Conservation (phyloP, 129 eudicot species). For the Arctium minus region DNA sequence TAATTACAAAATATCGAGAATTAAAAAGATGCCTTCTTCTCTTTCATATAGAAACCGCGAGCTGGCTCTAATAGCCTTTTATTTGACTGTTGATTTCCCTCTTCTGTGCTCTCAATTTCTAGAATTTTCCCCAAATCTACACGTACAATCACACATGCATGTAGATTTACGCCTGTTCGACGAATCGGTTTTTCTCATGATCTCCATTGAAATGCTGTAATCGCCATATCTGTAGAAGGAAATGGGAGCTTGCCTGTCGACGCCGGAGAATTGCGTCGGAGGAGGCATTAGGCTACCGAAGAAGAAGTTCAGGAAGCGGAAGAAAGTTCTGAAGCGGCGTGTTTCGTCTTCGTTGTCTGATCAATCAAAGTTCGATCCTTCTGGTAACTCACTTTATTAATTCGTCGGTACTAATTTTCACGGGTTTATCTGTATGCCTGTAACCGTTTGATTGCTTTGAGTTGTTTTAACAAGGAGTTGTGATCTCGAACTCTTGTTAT, state of each 20-base stretch:
- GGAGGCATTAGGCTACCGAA: constrained; percentile 26
- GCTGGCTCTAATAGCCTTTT: not conserved
- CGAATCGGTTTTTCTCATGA: not conserved
- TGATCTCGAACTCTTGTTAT: not conserved
- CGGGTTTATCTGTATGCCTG: constrained; percentile 17
- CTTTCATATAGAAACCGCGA: constrained; percentile 10
- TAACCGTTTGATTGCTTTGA: not conserved
- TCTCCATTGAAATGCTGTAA: constrained; percentile 16
- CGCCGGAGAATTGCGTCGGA: constrained; percentile 52
- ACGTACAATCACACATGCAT: constrained; percentile 16
- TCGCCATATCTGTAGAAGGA: constrained; percentile 7
- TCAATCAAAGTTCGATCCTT: constrained; percentile 31
- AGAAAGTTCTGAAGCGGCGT: constrained; percentile 30
- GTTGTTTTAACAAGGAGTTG: not conserved
- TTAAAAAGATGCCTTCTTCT: not conserved
- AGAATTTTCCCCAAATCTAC: constrained; percentile 1
- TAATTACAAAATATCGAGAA: not conserved
- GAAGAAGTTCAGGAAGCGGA: constrained; percentile 37
- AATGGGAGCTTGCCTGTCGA: constrained; percentile 84
- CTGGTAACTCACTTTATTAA: constrained; percentile 38
- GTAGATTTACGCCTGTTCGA: not conserved
- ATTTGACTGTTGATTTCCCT: constrained; percentile 22
- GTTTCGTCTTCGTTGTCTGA: constrained; percentile 42
- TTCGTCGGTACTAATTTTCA: constrained; percentile 31
- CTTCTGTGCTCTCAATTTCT: not conserved